A percentile compares a stretch with the other conserved stretches of the same genome.
Evolutionary conservation across 2,329 filamentous ascomycete species (phyloP).

Genomic region (Colletotrichum sp.): DNA sequence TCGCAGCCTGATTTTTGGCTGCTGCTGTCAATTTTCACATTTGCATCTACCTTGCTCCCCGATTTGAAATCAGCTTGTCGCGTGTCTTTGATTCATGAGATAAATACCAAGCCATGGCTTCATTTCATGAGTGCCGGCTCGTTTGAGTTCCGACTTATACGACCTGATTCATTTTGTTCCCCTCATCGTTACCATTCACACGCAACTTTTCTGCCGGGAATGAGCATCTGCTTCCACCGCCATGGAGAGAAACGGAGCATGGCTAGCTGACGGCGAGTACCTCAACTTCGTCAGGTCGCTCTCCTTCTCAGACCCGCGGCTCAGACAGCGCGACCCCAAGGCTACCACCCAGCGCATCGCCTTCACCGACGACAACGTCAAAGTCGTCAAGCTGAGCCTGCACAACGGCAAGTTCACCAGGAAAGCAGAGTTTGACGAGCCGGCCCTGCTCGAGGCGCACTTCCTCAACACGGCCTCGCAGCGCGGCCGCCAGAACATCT

Average conservation of each 20-base stretch:
- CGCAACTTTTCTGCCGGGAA: neutral
- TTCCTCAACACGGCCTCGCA: neutral
- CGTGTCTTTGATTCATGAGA: neutral
- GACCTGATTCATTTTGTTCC: neutral
- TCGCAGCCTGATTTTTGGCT: neutral
- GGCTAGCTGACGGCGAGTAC: constrained; percentile 19
- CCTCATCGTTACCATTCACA: neutral
- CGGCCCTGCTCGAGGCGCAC: neutral
- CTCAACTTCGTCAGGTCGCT: constrained; percentile 14
- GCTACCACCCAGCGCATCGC: constrained; percentile 20
- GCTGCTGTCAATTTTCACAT: neutral
- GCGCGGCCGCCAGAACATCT: constrained; percentile 16
- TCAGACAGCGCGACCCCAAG: constrained; percentile 25
- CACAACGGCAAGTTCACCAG: constrained; percentile 8
- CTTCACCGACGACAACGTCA: constrained; percentile 17
- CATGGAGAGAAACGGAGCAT: constrained; percentile 10
- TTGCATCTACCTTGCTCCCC: neutral
- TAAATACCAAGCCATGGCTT: neutral
- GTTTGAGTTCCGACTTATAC: neutral
- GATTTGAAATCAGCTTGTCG: neutral
- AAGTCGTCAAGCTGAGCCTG: constrained; percentile 21
- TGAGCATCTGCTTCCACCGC: neutral
- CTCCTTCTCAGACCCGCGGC: constrained; percentile 22
- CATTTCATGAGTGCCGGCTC: neutral
- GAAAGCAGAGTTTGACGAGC: constrained; percentile 10